phyloP scores from a whole-genome alignment of 345 rosid genomes.

The Euphorbia tirucalli region DNA sequence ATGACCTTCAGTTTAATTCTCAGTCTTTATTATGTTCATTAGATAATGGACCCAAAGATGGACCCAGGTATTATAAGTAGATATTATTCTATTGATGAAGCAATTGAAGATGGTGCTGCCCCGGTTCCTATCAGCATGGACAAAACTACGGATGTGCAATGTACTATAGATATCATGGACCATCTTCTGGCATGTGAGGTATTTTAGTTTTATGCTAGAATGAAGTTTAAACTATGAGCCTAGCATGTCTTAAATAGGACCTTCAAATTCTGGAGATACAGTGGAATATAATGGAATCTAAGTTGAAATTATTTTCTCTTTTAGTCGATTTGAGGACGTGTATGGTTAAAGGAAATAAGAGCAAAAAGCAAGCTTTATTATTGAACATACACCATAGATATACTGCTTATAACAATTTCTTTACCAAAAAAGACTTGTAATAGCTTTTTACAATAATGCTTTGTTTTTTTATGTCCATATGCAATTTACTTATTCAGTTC shows the following conservation, averaged over 20 bases:
- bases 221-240: background rate
- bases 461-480: background rate
- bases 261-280: background rate
- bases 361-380: background rate
- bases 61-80: slow-evolving; percentile 82
- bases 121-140: slow-evolving; percentile 73
- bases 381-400: too few relatives aligned
- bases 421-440: background rate
- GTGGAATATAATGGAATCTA: background rate
- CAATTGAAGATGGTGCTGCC: slow-evolving; percentile 82
- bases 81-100: slow-evolving; percentile 88
- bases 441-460: background rate
- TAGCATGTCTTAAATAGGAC: background rate
- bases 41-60: slow-evolving; percentile 99
- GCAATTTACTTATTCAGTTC: background rate
- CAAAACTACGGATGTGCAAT: slow-evolving; percentile 60
- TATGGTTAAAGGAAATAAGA: background rate
- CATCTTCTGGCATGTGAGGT: slow-evolving; percentile 97
- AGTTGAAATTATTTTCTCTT: background rate
- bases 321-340: background rate
- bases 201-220: slow-evolving; percentile 8
- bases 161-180: slow-evolving; percentile 88
- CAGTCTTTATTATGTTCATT: slow-evolving; percentile 15
- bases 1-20: background rate
- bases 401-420: background rate